phyloP scores from a whole-genome alignment of 306 rosid genomes.

The Prunus mira region DNA sequence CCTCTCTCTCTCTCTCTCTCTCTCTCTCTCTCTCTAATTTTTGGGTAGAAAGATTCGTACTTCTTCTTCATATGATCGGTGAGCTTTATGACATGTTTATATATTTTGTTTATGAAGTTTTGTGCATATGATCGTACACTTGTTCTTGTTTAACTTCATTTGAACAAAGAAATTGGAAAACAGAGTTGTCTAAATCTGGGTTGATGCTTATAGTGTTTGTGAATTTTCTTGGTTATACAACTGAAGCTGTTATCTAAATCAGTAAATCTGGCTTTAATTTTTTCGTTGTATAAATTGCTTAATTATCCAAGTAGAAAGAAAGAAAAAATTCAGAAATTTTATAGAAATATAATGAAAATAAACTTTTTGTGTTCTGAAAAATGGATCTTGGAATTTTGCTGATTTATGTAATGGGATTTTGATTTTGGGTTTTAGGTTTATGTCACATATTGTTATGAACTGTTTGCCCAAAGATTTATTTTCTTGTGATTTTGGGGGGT shows the following conservation, averaged over 20 bases:
- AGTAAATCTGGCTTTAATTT: conserved; percentile 17
- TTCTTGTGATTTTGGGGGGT: conserved; percentile 24
- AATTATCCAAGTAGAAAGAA: neutral
- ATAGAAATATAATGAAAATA: neutral
- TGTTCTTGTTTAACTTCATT: conserved; percentile 6
- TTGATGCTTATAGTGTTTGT: neutral
- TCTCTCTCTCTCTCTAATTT: neutral
- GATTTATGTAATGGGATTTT: conserved; percentile 20
- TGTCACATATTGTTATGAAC: neutral
- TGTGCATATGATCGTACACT: conserved; percentile 1
- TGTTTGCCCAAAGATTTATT: neutral
- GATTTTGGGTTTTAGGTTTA: conserved; percentile 14
- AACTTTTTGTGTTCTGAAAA: conserved; percentile 11
- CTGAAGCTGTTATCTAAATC: conserved; percentile 1
- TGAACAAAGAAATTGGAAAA: neutral
- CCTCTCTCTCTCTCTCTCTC: conserved; percentile 26
- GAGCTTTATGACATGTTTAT: conserved; percentile 27
- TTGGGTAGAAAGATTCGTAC: conserved; percentile 14
- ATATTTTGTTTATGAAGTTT: neutral
- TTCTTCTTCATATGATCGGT: conserved; percentile 41
- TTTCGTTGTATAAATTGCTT: neutral
- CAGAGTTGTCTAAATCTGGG: conserved; percentile 24
- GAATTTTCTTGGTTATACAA: conserved; percentile 1
- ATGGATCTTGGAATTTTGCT: conserved; percentile 38
- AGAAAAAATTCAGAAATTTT: too few species aligned